Conservation (phyloP, 2,329 filamentous ascomycete species). For the Apiospora aurea region DNA sequence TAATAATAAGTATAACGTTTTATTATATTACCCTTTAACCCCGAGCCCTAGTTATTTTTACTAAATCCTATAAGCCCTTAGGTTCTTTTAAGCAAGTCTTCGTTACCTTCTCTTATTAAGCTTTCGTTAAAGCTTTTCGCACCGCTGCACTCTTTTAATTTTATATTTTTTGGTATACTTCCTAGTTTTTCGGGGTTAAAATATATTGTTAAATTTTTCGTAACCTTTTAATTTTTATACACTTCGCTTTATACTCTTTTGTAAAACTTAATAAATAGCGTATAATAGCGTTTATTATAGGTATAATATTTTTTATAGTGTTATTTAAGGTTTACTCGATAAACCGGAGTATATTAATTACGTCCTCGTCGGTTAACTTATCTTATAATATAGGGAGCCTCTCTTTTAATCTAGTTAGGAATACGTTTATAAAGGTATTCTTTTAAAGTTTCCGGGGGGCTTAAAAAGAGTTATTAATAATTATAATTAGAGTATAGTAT, state of each 20-base stretch:
- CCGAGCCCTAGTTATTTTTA: not conserved
- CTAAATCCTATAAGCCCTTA: not conserved
- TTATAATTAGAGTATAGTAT: not conserved
- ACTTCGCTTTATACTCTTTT: not conserved
- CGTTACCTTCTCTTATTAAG: not conserved
- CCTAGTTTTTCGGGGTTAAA: not conserved
- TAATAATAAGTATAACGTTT: not conserved
- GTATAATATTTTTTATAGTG: too few relatives aligned
- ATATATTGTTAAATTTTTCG: too few relatives aligned
- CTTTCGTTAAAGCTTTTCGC: not conserved
- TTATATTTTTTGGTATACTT: not conserved
- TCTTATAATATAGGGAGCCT: too few relatives aligned
- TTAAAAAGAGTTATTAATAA: not conserved
- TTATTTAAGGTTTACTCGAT: too few relatives aligned
- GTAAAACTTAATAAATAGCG: not conserved
- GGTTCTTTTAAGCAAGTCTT: not conserved
- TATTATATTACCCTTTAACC: not conserved
- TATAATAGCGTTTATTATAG: not conserved
- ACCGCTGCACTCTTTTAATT: not conserved
- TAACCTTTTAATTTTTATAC: not conserved
- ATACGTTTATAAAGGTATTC: too few relatives aligned
- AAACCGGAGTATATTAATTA: too few relatives aligned
- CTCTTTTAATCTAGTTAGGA: too few relatives aligned
- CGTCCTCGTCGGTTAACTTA: too few relatives aligned
- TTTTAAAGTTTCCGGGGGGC: not conserved